Conservation (phyloP, 495 filamentous ascomycete species). For the Penicillium canescens region DNA sequence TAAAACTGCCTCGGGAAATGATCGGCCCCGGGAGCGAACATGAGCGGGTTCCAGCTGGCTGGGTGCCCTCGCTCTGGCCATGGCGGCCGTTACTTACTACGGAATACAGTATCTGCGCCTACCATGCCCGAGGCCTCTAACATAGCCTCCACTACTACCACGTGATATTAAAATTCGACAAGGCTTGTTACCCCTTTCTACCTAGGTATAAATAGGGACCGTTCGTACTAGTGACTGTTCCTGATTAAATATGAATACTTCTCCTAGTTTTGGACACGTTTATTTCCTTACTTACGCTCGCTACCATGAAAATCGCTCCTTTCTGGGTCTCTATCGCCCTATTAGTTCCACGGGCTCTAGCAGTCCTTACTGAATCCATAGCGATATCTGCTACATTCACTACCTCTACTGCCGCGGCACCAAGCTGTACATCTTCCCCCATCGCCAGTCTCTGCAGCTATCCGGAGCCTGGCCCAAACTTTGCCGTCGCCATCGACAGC, state of each 20-base stretch:
- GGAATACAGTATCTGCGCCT: no score
- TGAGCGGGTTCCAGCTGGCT: no score
- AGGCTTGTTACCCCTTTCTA: no score
- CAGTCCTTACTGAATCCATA: slow-evolving; percentile 4
- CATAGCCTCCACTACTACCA: no score
- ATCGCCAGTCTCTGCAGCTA: slow-evolving; percentile 24
- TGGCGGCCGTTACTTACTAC: no score
- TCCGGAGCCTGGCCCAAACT: slow-evolving; percentile 15
- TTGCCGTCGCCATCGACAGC: slow-evolving; percentile 22
- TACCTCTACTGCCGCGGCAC: slow-evolving; percentile 18
- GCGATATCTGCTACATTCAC: slow-evolving; percentile 18
- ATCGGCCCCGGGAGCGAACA: no score
- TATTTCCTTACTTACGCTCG: slow-evolving; percentile 20
- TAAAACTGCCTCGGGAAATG: no score
- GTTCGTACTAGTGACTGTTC: slow-evolving; percentile 3
- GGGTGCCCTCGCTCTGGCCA: no score
- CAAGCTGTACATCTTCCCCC: slow-evolving; percentile 28
- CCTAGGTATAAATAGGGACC: slow-evolving; percentile 2
- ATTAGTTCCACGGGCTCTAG: slow-evolving; percentile 20
- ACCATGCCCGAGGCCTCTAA: no score
- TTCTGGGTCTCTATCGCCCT: slow-evolving; percentile 26
- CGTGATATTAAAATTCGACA: no score
- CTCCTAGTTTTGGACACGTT: no score
- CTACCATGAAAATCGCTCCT: slow-evolving; percentile 25
- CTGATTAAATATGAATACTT: slow-evolving; percentile 5